phyloP scores from a whole-genome alignment of 345 rosid species.

The Eucalyptus tenuipes region DNA sequence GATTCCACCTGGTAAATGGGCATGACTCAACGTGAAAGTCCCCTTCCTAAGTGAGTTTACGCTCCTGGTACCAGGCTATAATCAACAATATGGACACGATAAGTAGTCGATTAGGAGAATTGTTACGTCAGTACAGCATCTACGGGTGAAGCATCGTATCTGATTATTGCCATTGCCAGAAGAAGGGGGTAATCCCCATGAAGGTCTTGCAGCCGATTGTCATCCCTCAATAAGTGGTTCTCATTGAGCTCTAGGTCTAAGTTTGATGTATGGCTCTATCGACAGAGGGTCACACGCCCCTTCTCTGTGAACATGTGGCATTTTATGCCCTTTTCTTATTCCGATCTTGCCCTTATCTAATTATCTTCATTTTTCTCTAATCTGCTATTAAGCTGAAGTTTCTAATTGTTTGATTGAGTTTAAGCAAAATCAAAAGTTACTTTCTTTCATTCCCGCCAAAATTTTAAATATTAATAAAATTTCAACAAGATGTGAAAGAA shows the following conservation, averaged over 20 bases:
- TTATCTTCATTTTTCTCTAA: background rate
- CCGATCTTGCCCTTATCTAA: background rate
- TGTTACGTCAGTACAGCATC: too few relatives aligned
- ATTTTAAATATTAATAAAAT: too few relatives aligned
- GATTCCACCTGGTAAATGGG: background rate
- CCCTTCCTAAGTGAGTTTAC: background rate
- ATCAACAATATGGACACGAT: background rate
- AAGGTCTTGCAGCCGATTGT: too few relatives aligned
- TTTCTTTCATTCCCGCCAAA: background rate
- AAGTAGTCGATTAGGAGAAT: background rate
- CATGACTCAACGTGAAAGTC: background rate
- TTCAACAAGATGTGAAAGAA: background rate
- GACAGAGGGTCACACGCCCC: too few relatives aligned
- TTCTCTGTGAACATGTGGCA: background rate
- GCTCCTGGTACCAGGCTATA: background rate
- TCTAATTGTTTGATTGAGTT: background rate
- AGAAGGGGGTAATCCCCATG: too few relatives aligned
- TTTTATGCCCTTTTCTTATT: background rate
- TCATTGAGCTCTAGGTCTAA: too few relatives aligned
- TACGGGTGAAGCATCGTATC: too few relatives aligned
- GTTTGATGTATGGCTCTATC: too few relatives aligned
- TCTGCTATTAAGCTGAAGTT: background rate
- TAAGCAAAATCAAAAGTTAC: background rate
- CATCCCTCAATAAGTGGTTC: too few relatives aligned
- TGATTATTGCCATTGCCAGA: too few relatives aligned